These are phyloP conservation scores for Pseudogymnoascus sp. DNA, from an alignment of 2,329 filamentous ascomycete genomes.

Conservation along the genomic window DNA sequence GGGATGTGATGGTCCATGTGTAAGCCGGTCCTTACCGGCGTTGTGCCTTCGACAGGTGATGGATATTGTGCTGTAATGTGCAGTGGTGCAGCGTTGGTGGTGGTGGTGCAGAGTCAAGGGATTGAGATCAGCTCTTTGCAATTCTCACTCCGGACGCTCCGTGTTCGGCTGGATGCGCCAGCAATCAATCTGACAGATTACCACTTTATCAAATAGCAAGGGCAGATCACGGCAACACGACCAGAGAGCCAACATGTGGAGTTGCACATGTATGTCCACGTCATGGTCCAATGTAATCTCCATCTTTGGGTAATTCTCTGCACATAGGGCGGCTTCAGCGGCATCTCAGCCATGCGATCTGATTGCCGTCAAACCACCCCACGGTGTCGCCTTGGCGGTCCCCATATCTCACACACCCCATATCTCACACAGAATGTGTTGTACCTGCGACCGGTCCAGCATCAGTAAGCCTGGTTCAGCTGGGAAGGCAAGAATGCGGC, in stretches of 20 bases:
- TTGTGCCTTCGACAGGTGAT: not conserved
- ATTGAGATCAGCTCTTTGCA: not conserved
- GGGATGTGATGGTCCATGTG: constrained; percentile 3
- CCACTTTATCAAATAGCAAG: not conserved
- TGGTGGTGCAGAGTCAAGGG: constrained; percentile 1
- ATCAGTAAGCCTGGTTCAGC: not conserved
- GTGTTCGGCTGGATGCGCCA: constrained; percentile 5
- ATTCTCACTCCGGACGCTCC: not conserved
- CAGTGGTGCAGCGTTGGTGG: not conserved
- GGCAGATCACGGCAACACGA: not conserved
- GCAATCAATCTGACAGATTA: constrained; percentile 1
- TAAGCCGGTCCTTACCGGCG: not conserved
- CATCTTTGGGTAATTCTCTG: not conserved
- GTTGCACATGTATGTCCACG: not conserved
- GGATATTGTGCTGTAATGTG: not conserved
- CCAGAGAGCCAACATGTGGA: not conserved
- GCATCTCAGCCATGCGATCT: constrained; percentile 2
- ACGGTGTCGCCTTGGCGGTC: not conserved
- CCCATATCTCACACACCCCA: constrained; percentile 1
- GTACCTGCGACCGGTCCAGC: not conserved
- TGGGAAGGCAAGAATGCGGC: not conserved
- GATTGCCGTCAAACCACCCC: not conserved
- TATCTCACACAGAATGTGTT: not conserved
- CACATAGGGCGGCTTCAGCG: not conserved
- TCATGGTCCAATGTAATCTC: not conserved